Conservation (phyloP, 345 rosid genomes). For the Aegle marmelos region DNA sequence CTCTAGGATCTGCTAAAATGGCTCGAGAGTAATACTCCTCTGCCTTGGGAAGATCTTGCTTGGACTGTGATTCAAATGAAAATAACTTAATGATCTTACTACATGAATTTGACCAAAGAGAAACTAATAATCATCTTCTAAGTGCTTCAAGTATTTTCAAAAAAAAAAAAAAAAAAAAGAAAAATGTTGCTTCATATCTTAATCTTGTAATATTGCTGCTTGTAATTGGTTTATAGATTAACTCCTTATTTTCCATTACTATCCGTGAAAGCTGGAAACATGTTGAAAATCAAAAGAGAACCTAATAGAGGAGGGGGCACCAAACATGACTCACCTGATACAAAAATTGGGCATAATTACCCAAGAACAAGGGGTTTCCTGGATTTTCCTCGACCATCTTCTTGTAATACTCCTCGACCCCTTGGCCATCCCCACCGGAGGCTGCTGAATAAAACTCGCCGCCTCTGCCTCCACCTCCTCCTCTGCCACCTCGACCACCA, state of each 20-base stretch:
- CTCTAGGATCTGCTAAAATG: constrained; percentile 48
- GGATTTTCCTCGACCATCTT: constrained; percentile 58
- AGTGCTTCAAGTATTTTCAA: neutral
- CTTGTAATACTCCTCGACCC: constrained; percentile 49
- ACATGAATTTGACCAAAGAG: neutral
- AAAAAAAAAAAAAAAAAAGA: no score
- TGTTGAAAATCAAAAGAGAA: neutral
- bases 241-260: neutral
- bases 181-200: neutral
- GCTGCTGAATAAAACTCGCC: constrained; percentile 23
- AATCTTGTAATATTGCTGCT: neutral
- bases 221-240: neutral
- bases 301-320: neutral
- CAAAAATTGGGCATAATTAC: constrained; percentile 62
- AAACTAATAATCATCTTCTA: no score
- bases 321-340: constrained; percentile 35
- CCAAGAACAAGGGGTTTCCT: constrained; percentile 43
- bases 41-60: constrained; percentile 40
- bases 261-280: neutral
- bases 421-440: constrained; percentile 24
- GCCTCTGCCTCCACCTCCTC: constrained; percentile 15
- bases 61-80: constrained; percentile 30
- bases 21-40: constrained; percentile 54
- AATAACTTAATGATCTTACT: neutral
- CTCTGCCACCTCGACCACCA: constrained; percentile 4